Conservation (phyloP, 768 basidiomycete species). For the Phaffia australis region DNA sequence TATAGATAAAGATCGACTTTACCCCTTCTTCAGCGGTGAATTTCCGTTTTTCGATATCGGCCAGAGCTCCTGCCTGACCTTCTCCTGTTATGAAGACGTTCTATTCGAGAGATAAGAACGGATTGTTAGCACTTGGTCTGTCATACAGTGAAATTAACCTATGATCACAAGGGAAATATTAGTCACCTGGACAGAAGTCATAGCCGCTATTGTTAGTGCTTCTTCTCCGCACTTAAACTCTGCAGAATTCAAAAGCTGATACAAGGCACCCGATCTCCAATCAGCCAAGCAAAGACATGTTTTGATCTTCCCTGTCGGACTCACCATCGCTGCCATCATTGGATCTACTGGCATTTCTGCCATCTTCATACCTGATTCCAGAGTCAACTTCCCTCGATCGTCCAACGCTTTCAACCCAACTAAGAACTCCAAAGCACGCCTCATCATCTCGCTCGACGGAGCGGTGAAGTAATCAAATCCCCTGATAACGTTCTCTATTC, state of each 20-base stretch:
- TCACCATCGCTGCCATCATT: constrained; percentile 84
- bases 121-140: neutral
- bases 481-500: constrained; percentile 87
- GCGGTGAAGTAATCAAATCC: constrained; percentile 83
- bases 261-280: neutral
- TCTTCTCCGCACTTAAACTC: constrained; percentile 87
- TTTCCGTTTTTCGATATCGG: constrained; percentile 84
- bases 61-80: constrained; percentile 70
- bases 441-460: constrained; percentile 73
- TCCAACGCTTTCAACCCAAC: constrained; percentile 71
- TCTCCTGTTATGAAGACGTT: constrained; percentile 84
- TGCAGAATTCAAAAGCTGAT: constrained; percentile 71
- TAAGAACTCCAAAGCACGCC: constrained; percentile 75
- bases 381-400: constrained; percentile 60
- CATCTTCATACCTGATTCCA: constrained; percentile 66
- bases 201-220: constrained; percentile 87
- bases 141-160: no score
- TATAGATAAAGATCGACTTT: constrained; percentile 27
- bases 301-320: constrained; percentile 25
- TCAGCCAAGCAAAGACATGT: neutral
- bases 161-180: neutral
- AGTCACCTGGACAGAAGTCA: constrained; percentile 77
- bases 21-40: constrained; percentile 98
- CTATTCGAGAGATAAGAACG: constrained; percentile 39
- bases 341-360: constrained; percentile 92